A percentile compares a stretch with the other conserved stretches of the same genome.
Conservation (phyloP, 306 rosid genomes). For the Vigna hirtella region DNA sequence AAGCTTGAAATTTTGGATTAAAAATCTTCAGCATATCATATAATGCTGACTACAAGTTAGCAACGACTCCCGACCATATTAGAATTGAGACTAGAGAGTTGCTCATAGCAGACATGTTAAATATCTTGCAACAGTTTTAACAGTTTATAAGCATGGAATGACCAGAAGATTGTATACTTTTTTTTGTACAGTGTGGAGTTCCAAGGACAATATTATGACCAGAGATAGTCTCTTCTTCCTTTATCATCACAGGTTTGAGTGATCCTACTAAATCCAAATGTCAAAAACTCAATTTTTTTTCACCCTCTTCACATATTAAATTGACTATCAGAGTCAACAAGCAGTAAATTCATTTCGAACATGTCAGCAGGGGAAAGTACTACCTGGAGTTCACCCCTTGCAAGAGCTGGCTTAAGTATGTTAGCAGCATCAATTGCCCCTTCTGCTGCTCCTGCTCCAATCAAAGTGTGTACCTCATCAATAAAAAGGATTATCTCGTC, state of each 20-base stretch:
- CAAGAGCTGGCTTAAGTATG: slow-evolving; percentile 96
- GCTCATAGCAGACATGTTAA: neutral
- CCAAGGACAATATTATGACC: slow-evolving; percentile 9
- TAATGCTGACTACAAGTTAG: slow-evolving; percentile 22
- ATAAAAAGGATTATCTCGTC: slow-evolving; percentile 96
- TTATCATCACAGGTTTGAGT: slow-evolving; percentile 17
- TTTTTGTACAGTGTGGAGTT: neutral
- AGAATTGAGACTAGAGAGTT: slow-evolving; percentile 8
- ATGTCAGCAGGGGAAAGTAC: slow-evolving; percentile 8
- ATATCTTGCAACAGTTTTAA: slow-evolving; percentile 1
- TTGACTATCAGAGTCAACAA: neutral
- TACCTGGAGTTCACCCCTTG: slow-evolving; percentile 99
- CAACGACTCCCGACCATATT: slow-evolving; percentile 4
- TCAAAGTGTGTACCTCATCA: slow-evolving; percentile 97
- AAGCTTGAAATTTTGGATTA: neutral
- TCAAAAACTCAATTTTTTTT: slow-evolving; percentile 5
- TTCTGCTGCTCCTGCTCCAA: slow-evolving; percentile 99
- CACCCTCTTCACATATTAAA: neutral
- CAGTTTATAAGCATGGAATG: slow-evolving; percentile 4
- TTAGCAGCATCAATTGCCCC: slow-evolving; percentile 99
- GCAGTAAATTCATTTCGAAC: slow-evolving; percentile 20
- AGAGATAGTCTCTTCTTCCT: slow-evolving; percentile 11
- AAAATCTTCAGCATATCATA: slow-evolving; percentile 16
- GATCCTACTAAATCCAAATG: slow-evolving; percentile 19
- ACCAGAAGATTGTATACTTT: neutral